Percentiles rank a stretch among this genome's conserved stretches.
Evolutionary conservation across 306 rosid genomes (phyloP).

Genomic region (Medicago lupulina): DNA sequence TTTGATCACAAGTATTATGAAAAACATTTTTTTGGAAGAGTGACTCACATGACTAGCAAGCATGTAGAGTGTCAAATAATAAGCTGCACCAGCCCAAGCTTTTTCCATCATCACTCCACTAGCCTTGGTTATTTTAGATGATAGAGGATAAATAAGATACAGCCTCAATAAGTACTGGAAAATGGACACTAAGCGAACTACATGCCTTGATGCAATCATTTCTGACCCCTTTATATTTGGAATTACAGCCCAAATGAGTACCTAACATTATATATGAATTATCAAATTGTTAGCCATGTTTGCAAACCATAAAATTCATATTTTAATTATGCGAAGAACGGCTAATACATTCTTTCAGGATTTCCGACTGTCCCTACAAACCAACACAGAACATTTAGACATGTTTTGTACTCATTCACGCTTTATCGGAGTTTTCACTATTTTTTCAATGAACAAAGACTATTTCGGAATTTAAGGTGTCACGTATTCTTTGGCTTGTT

Average conservation of each 20-base stretch:
- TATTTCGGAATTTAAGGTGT: too few relatives aligned
- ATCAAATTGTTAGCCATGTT: conserved; percentile 32
- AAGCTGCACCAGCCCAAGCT: conserved; percentile 76
- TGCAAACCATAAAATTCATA: too few relatives aligned
- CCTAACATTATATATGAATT: conserved; percentile 43
- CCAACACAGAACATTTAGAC: too few relatives aligned
- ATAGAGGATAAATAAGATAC: conserved; percentile 62
- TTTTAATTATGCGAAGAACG: too few relatives aligned
- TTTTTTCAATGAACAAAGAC: too few relatives aligned
- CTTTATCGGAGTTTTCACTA: too few relatives aligned
- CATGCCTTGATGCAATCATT: conserved; percentile 56
- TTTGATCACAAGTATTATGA: neutral
- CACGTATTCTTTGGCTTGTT: too few relatives aligned
- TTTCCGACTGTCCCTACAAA: too few relatives aligned
- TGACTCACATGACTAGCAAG: conserved; percentile 70
- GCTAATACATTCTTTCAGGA: too few relatives aligned
- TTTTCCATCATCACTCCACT: conserved; percentile 69
- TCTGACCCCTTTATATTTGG: conserved; percentile 55
- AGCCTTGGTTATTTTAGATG: conserved; percentile 57
- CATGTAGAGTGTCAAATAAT: conserved; percentile 64
- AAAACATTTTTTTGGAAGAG: neutral
- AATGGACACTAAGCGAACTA: conserved; percentile 51
- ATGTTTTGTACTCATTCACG: too few relatives aligned
- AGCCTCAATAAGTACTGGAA: conserved; percentile 68
- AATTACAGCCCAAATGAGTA: conserved; percentile 61